phyloP scores from a whole-genome alignment of 768 basidiomycete species.

The Rickenella mellea region DNA sequence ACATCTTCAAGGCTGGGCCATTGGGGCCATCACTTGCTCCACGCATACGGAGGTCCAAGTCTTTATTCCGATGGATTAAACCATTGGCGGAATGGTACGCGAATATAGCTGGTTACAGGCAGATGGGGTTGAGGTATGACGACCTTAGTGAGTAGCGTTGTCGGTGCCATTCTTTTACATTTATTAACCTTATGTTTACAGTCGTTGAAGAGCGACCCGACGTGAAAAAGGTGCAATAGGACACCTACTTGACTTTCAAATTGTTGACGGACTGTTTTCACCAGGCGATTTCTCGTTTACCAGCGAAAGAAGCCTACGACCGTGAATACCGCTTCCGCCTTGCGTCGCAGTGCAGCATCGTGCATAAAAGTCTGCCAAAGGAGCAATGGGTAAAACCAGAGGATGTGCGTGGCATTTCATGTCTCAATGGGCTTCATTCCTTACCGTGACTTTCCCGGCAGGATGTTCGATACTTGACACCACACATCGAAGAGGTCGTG shows the following conservation, averaged over 20 bases:
- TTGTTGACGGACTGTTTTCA: background rate
- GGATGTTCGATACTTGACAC: slow-evolving; percentile 86
- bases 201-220: slow-evolving; percentile 71
- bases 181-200: slow-evolving; percentile 16
- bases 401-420: slow-evolving; percentile 45
- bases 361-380: slow-evolving; percentile 74
- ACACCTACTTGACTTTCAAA: background rate
- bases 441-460: slow-evolving; percentile 21
- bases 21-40: slow-evolving; percentile 73
- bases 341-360: slow-evolving; percentile 69
- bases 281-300: slow-evolving; percentile 79
- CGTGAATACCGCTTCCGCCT: slow-evolving; percentile 83
- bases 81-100: slow-evolving; percentile 83
- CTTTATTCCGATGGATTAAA: slow-evolving; percentile 57
- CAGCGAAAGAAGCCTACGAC: slow-evolving; percentile 76
- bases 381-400: slow-evolving; percentile 67
- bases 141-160: slow-evolving; percentile 68
- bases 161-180: slow-evolving; percentile 4
- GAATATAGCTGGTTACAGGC: slow-evolving; percentile 71
- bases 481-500: slow-evolving; percentile 62
- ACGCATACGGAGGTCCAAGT: slow-evolving; percentile 57
- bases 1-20: slow-evolving; percentile 49
- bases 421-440: background rate
- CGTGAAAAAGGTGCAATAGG: slow-evolving; percentile 61
- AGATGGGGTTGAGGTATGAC: slow-evolving; percentile 86